A percentile compares a stretch with the other conserved stretches of the same genome.
These are phyloP conservation scores for Epichloe bromicola DNA, from an alignment of 2,329 filamentous ascomycete genomes.

Conservation along the genomic window DNA sequence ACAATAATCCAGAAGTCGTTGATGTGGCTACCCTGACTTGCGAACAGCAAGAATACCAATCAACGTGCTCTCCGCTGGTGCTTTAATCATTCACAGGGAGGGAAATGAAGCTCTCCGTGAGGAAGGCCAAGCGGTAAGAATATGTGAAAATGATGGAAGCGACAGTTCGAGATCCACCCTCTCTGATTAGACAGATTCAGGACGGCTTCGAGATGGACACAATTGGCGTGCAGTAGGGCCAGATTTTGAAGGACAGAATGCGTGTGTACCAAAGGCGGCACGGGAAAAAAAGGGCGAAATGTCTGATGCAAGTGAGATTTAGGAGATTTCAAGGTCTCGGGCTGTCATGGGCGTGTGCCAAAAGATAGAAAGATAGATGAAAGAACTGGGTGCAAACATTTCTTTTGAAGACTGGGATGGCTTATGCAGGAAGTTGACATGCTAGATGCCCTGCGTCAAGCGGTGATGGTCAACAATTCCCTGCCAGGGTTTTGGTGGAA, in stretches of 20 bases:
- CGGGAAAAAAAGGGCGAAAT: conserved; percentile 8
- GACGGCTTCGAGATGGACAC: conserved; percentile 11
- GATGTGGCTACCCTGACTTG: background rate
- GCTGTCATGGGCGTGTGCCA: conserved; percentile 11
- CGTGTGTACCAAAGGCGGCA: conserved; percentile 1
- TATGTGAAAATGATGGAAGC: background rate
- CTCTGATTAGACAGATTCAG: conserved; percentile 4
- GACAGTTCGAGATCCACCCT: background rate
- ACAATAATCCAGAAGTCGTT: background rate
- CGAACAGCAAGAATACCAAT: background rate
- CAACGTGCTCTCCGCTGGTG: conserved; percentile 9
- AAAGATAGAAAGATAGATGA: conserved; percentile 13
- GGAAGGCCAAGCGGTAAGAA: conserved; percentile 1
- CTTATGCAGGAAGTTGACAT: conserved; percentile 17
- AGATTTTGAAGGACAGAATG: conserved; percentile 6
- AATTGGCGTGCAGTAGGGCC: conserved; percentile 9
- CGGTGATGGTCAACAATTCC: conserved; percentile 2
- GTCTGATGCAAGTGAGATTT: conserved; percentile 14
- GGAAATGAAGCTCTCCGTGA: conserved; percentile 12
- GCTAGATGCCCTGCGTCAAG: conserved; percentile 5
- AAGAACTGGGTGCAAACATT: conserved; percentile 18
- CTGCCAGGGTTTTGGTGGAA: conserved; percentile 1
- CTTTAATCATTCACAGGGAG: conserved; percentile 11
- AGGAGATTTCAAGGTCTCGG: conserved; percentile 17
- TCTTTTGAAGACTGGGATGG: conserved; percentile 19